Evolutionary conservation across 768 basidiomycete genomes (phyloP).

Genomic region (Fomitopsis pulvina): DNA sequence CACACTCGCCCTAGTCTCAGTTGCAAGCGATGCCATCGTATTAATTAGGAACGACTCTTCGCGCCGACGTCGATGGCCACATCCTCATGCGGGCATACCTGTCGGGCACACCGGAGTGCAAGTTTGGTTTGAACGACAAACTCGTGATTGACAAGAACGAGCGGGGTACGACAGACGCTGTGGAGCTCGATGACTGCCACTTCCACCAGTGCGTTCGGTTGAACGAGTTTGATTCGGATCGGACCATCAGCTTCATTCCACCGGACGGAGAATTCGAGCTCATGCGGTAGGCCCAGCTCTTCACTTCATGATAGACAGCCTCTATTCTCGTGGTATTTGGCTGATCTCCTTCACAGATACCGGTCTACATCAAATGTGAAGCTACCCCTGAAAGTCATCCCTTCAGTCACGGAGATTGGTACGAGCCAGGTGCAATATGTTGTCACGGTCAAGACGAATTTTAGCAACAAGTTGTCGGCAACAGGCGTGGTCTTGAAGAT

Average conservation of each 20-base stretch:
- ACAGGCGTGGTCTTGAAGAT: slow-evolving; percentile 90
- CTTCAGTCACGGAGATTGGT: slow-evolving; percentile 89
- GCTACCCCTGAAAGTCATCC: slow-evolving; percentile 82
- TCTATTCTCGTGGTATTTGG: neutral
- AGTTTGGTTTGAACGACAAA: slow-evolving; percentile 98
- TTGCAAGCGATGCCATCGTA: neutral
- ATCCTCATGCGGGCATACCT: slow-evolving; percentile 98
- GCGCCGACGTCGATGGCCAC: slow-evolving; percentile 97
- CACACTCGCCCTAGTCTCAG: slow-evolving; percentile 10
- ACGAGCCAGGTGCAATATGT: slow-evolving; percentile 90
- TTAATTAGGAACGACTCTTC: slow-evolving; percentile 72
- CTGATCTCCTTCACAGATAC: slow-evolving; percentile 52
- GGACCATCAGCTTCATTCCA: slow-evolving; percentile 95
- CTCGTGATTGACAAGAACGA: slow-evolving; percentile 88
- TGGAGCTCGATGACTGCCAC: slow-evolving; percentile 95
- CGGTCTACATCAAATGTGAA: slow-evolving; percentile 96
- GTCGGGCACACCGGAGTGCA: slow-evolving; percentile 96
- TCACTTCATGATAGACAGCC: neutral
- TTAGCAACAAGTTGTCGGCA: slow-evolving; percentile 87
- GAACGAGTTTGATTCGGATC: slow-evolving; percentile 87
- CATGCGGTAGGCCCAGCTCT: slow-evolving; percentile 57
- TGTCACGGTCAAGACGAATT: slow-evolving; percentile 81
- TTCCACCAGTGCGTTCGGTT: slow-evolving; percentile 98
- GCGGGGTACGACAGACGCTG: slow-evolving; percentile 56
- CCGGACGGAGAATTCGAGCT: slow-evolving; percentile 99